Conservation (phyloP, 2,329 filamentous ascomycete species). For the Chaetomiaceae sp. region DNA sequence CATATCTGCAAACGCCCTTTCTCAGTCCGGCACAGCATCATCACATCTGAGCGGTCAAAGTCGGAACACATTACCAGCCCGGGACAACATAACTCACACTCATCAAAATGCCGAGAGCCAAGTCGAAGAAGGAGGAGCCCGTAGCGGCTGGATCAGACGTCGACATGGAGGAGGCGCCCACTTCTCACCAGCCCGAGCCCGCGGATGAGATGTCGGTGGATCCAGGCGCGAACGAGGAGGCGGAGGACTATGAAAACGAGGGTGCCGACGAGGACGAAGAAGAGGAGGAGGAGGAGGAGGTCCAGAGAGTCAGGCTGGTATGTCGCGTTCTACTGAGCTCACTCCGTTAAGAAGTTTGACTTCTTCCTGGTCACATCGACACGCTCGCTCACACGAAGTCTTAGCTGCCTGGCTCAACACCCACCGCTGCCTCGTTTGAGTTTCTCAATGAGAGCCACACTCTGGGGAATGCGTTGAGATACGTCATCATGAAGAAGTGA, state of each 20-base stretch:
- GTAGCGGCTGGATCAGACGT: conserved; percentile 26
- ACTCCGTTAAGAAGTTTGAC: too few relatives aligned
- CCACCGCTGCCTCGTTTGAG: conserved; percentile 89
- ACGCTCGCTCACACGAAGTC: too few relatives aligned
- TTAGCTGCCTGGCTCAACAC: conserved; percentile 76
- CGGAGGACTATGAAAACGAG: conserved; percentile 32
- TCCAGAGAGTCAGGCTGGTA: conserved; percentile 59
- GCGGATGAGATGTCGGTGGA: conserved; percentile 29
- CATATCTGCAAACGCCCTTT: neutral
- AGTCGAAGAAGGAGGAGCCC: conserved; percentile 25
- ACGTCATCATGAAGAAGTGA: conserved; percentile 98
- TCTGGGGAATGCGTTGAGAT: conserved; percentile 86
- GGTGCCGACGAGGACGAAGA: conserved; percentile 35
- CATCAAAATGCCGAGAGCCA: conserved; percentile 37
- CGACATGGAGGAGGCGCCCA: conserved; percentile 40
- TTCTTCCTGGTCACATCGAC: too few relatives aligned
- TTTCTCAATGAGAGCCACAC: conserved; percentile 94
- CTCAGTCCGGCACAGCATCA: neutral
- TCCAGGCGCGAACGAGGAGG: conserved; percentile 27
- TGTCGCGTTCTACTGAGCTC: conserved; percentile 20
- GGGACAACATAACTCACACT: neutral
- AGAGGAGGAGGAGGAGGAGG: conserved; percentile 41
- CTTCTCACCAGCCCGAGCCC: conserved; percentile 33
- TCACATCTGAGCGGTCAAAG: too few relatives aligned
- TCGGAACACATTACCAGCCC: too few relatives aligned